Base-by-base conservation (phyloP, 257 asterid species). In the Forsythia suspensa region DNA sequence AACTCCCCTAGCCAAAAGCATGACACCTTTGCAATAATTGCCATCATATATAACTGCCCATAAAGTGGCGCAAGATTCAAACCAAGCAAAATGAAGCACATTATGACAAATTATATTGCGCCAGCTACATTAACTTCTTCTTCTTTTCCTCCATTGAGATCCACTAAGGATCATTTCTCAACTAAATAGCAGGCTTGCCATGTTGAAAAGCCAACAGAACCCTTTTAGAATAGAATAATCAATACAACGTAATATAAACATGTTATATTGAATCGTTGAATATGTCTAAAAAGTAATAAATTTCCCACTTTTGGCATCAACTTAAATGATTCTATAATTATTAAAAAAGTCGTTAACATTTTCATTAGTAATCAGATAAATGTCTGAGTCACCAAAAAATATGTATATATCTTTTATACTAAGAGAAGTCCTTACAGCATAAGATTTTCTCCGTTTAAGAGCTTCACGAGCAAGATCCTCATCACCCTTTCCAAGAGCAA, bases 381-480 rank as follows among this genome's bases (percentile, higher is more conserved):
- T n/a, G 16, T 16, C 29, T 13, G 6, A 63, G 38, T 24, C 38
- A 24, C 39, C 24, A 21, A 29, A 21, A 2, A 29, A 29, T 1
- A 29, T 29, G 6, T 4, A 29, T 2, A 29, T 3, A 63, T 63
- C 10, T 12, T 29, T 63, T 29, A 29, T 63, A 4, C 70, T 63
- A 29, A 29, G 24, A 21, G 52, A 75, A 34, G 71, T 77, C 46
- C 90, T 88, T 89, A 96, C 99, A 80, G 95, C 91, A 84, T 90
- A 96, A 79, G 97, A 81, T 88, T 96, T 96, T 81, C 97, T 88
- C 76, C 99, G 93, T 84, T 94, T 92, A 34, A 96, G 97, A 75
- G 99, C 99, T 86, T 96, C 98, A 89, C 98, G 99, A 76, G 99
- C 98, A 90, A 96, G 99, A 75, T 96, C 97, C 68, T 96, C 99